These are phyloP conservation scores for Marasmius fiardii DNA, from an alignment of 1,284 basidiomycete species.

Conservation along the genomic window DNA sequence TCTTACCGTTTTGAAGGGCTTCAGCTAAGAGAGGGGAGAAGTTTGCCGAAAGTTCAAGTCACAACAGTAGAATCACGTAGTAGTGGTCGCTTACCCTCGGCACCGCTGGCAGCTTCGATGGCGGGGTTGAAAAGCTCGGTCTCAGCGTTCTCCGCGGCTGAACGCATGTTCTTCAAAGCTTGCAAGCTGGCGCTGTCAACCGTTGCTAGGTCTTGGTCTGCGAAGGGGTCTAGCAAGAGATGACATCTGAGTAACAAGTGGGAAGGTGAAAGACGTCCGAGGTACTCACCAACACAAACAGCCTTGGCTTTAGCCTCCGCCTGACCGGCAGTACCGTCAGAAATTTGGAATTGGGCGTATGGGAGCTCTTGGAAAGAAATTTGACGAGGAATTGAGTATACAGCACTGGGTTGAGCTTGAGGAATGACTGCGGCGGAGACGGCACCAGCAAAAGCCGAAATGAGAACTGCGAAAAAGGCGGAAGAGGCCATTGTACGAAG, in stretches of 20 bases:
- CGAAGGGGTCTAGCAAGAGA: conserved; percentile 35
- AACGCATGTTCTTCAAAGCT: conserved; percentile 41
- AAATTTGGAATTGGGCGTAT: conserved; percentile 45
- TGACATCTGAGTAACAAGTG: neutral
- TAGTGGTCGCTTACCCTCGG: conserved; percentile 23
- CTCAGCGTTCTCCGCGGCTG: conserved; percentile 36
- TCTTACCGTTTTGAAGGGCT: conserved; percentile 43
- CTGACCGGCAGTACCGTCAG: conserved; percentile 38
- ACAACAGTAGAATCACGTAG: neutral
- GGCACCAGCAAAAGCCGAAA: conserved; percentile 19
- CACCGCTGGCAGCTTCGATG: conserved; percentile 39
- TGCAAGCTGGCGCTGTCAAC: conserved; percentile 19
- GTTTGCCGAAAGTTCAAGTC: neutral
- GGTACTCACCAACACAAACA: conserved; percentile 32
- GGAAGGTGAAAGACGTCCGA: neutral
- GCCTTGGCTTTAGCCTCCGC: conserved; percentile 39
- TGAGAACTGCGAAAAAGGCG: conserved; percentile 20
- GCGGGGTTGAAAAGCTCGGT: conserved; percentile 40
- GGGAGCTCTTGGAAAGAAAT: conserved; percentile 23
- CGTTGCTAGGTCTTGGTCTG: conserved; percentile 32
- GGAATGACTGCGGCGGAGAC: conserved; percentile 19
- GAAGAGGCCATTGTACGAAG: conserved; percentile 21
- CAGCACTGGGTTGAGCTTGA: no score
- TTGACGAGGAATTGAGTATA: conserved; percentile 11
- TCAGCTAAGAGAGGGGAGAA: conserved; percentile 21